Evolutionary conservation across 495 filamentous ascomycete species (phyloP), one percentile per base, ranked within the genome.

Genomic region (Penicillium steckii): DNA sequence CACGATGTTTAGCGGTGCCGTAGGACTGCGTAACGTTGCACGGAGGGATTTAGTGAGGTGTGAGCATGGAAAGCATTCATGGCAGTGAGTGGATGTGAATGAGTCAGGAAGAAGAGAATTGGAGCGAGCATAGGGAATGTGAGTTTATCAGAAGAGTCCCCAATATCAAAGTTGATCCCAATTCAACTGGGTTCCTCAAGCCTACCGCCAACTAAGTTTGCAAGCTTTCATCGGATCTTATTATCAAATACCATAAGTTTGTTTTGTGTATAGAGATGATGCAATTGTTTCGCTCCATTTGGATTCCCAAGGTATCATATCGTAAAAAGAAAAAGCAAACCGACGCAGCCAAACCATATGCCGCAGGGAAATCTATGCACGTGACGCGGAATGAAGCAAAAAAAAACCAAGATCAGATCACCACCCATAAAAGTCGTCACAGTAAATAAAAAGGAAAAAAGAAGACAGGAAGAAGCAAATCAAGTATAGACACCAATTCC

Each of bases 271-370:
- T n/a, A n/a, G 32, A 45, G 41, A 46, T 41, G 24, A 51, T 50
- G 43, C 44, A 48, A 23, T 50, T 50, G 44, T 56, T 37, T 37
- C 19, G 47, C 48, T 56, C 40, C 44, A 35, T 48, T 44, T 25
- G 46, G 19, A 46, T 46, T 33, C 46, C 48, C 48, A 48, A 55
- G 60, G 60, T 65, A 65, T 65, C 62, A 60, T 65, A 65, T 65
- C 60, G 46, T 65, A 45, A 59, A 48, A 52, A 49, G 23, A n/a
- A 52, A 53, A 55, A 43, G 29, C 21, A 37, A 53, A 29, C 57
- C 22, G 42, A 42, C 44, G 40, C 52, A 43, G 22, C 50, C 55
- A 50, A 47, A 23, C 62, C 56, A 65, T n/a, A n/a, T 63, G 60
- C 56, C 46, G 42, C 21, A 32, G 40, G 44, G 25, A 57, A 61